Evolutionary conservation across 495 filamentous ascomycete genomes (phyloP), one percentile per base, ranked within the genome.

Genomic region (Aspergillus incahuasiensis): DNA sequence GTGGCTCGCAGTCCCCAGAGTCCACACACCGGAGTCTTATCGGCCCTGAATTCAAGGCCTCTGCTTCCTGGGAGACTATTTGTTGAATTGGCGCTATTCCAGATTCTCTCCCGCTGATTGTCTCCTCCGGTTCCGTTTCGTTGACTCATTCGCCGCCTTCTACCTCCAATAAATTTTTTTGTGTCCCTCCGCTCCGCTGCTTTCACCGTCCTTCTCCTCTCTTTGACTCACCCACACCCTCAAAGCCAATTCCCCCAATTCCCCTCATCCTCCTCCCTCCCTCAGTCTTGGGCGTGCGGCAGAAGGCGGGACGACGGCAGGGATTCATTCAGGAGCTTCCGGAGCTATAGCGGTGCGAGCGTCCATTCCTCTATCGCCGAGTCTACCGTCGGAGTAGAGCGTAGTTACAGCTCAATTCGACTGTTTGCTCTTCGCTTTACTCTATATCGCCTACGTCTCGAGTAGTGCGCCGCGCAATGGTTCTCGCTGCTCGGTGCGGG

Each of bases 401-500:
- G 44, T 44, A 25, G 44, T 24, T 34, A 30, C 41, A 41, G 38
- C 25, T 59, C 54, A 56, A 64, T 60, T 63, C 28, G 50, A 52
- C 56, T 53, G 32, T 55, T 48, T 25, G 45, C 19, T 42, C 53
- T 55, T 52, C 47, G 45, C 38, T 42, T 52, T 54, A 18, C 54
- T 52, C 28, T 41, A 46, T 40, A 30, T 40, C 48, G 43, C 25
- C 24, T 43, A 52, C 19, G 30, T 55, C 19, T 62, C 40, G 44
- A 57, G 52, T 62, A 60, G 71, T 62, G 68, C 65, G 50, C 65
- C 59, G 65, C 72, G 70, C 73, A 66, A 78, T 78, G 75, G 75
- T 72, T 75, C 71, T 76, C 66, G 70, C 74, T 63, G 72, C 75
- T 73, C 75, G 75, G 67, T 74, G 73, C 67, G 75, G 74, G 63